Base-by-base conservation (phyloP, 2,329 filamentous ascomycete genomes). In the Penicillium rolfsii region DNA sequence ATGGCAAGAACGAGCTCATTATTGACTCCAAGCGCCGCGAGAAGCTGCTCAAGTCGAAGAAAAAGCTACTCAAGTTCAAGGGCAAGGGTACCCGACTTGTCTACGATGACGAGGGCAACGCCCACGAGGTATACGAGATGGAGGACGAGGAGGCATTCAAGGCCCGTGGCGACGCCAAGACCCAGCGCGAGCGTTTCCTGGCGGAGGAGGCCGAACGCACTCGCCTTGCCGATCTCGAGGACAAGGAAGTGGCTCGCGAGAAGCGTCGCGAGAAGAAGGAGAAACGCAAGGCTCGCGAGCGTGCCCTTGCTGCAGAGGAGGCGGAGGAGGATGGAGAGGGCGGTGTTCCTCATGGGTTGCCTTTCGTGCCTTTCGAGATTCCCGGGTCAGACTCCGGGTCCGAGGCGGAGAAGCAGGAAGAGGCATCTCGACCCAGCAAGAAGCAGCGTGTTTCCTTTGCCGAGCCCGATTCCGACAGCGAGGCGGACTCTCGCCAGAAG, bases 1-100 rank as follows among this genome's bases (percentile, higher is more conserved):
- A 85, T 41, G 84, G 89, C 63, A 81, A 82, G 48, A 86, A 90
- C 30, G 86, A 91, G 1, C 83, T 97, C 48, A 81, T 97, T 22
- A 87, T 99, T 64, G 95, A 99, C 80, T 97, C 93, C 12, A 96
- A 98, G 77, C 91, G 95, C 26, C 89, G 93, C 67, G 94, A 97
- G 79, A 98, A 97, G 80, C 85, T 97, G n/a, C 85, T 98, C 66
- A 90, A 90, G 72, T 96, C 91, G 22, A 98, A 97, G 83, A 97
- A 97, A 84, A 91, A 96, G 77, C 85, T 97, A 66, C 85, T 92
- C 73, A 95, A 96, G 74, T 91, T 91, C 82, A 96, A 93, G 82
- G 91, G 92, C 72, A 90, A 89, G 73, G 90, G 91, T 12, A 89
- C 86, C 43, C 96, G 95, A 74, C 81, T 97, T 7, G 84, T 97